phyloP scores from a whole-genome alignment of 2,329 filamentous ascomycete species.

The Pseudocercospora pini-densiflorae region DNA sequence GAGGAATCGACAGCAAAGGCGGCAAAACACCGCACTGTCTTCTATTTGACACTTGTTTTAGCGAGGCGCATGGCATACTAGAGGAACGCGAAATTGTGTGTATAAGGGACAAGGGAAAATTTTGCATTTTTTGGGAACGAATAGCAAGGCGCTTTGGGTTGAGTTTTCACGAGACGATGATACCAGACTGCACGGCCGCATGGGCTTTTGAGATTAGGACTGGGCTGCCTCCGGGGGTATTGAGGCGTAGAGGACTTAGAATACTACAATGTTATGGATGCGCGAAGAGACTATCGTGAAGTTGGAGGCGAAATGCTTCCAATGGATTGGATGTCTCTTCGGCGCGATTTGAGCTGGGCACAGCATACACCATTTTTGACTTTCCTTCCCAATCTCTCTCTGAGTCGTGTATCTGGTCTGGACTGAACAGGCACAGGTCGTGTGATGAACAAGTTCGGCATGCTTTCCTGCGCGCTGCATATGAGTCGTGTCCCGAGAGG shows the following conservation, averaged over 20 bases:
- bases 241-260: background rate
- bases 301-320: background rate
- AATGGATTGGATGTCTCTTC: background rate
- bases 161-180: constrained; percentile 2
- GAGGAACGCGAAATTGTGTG: background rate
- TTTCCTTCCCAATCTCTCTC: background rate
- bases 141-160: constrained; percentile 10
- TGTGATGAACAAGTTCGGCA: background rate
- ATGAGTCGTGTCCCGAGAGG: background rate
- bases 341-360: background rate
- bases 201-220: background rate
- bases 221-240: background rate
- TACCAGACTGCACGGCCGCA: constrained; percentile 9
- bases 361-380: background rate
- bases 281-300: background rate
- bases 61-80: constrained; percentile 10
- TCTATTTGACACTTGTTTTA: constrained; percentile 5
- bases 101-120: background rate
- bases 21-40: background rate
- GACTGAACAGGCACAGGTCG: background rate
- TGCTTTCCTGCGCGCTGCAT: background rate
- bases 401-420: background rate
- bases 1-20: background rate
- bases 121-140: constrained; percentile 4
- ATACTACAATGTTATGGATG: background rate